phyloP scores from a whole-genome alignment of 768 basidiomycete species.

The Inosperma sp. region DNA sequence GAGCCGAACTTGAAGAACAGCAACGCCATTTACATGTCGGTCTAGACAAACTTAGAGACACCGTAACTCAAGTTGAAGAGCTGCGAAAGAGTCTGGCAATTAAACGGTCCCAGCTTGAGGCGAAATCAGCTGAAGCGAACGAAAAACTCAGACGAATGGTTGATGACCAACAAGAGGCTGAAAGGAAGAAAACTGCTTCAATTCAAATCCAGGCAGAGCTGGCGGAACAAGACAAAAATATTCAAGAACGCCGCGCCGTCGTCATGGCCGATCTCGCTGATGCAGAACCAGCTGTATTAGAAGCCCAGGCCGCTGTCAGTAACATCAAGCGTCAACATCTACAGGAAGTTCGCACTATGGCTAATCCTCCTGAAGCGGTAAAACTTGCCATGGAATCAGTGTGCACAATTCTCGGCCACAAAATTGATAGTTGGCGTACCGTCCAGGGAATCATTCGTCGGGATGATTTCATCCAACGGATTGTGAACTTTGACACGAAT shows the following conservation, averaged over 20 bases:
- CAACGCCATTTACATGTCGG: slow-evolving; percentile 98
- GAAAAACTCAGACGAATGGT: slow-evolving; percentile 98
- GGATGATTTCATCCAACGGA: slow-evolving; percentile 94
- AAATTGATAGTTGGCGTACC: slow-evolving; percentile 94
- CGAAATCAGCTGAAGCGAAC: slow-evolving; percentile 93
- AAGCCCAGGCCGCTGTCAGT: slow-evolving; percentile 94
- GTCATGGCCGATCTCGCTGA: slow-evolving; percentile 96
- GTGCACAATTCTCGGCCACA: slow-evolving; percentile 92
- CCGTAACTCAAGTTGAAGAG: slow-evolving; percentile 95
- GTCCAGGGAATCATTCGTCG: slow-evolving; percentile 94
- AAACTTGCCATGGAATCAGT: slow-evolving; percentile 99
- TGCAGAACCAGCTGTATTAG: slow-evolving; percentile 94
- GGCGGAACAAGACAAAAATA: slow-evolving; percentile 85
- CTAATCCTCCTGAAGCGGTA: slow-evolving; percentile 96
- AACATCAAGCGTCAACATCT: slow-evolving; percentile 95
- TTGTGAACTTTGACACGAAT: slow-evolving; percentile 92
- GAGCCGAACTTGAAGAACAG: slow-evolving; percentile 96
- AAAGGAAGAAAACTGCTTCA: slow-evolving; percentile 95
- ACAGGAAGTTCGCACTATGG: slow-evolving; percentile 96
- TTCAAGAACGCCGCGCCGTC: slow-evolving; percentile 80
- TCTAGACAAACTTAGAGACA: slow-evolving; percentile 92
- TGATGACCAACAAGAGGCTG: slow-evolving; percentile 96
- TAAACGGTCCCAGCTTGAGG: slow-evolving; percentile 87
- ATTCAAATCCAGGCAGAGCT: slow-evolving; percentile 94
- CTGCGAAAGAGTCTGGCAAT: slow-evolving; percentile 91